Percentiles rank a stretch among this genome's conserved stretches.
phyloP scores from a whole-genome alignment of 139 green algal genomes.

The Choricystis sp. region DNA sequence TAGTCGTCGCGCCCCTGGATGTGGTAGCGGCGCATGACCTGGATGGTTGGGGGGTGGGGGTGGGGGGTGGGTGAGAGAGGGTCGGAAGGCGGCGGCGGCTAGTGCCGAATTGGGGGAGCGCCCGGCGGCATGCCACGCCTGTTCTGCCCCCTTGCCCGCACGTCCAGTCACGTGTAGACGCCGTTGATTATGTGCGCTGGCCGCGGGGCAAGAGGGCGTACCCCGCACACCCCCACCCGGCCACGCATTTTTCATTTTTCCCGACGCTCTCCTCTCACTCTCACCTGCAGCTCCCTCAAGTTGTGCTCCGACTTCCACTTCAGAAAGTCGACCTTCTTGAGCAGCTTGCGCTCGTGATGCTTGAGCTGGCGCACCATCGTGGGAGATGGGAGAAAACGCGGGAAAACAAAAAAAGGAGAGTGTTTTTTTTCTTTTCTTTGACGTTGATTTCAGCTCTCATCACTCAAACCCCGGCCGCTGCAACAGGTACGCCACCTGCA shows the following conservation, averaged over 20 bases:
- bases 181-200: too few species aligned
- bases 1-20: constrained; percentile 96
- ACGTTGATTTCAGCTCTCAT: too few species aligned
- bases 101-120: too few species aligned
- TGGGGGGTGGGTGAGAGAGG: not conserved
- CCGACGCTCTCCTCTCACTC: not conserved
- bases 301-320: constrained; percentile 91
- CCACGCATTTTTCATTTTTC: not conserved
- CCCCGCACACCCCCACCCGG: too few species aligned
- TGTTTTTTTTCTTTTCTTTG: too few species aligned
- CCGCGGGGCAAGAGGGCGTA: too few species aligned
- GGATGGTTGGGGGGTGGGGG: constrained; percentile 4
- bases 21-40: constrained; percentile 93
- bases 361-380: constrained; percentile 83
- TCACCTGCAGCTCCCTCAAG: constrained; percentile 70
- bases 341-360: constrained; percentile 89
- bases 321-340: constrained; percentile 98
- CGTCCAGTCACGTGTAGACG: too few species aligned
- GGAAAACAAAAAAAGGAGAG: too few species aligned
- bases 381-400: not conserved
- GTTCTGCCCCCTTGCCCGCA: too few species aligned
- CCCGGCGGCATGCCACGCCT: too few species aligned
- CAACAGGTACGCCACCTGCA: constrained; percentile 81
- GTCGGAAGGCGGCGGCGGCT: too few species aligned
- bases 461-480: not conserved